phyloP scores from a whole-genome alignment of 345 rosid genomes.

The Hibiscus mutabilis region DNA sequence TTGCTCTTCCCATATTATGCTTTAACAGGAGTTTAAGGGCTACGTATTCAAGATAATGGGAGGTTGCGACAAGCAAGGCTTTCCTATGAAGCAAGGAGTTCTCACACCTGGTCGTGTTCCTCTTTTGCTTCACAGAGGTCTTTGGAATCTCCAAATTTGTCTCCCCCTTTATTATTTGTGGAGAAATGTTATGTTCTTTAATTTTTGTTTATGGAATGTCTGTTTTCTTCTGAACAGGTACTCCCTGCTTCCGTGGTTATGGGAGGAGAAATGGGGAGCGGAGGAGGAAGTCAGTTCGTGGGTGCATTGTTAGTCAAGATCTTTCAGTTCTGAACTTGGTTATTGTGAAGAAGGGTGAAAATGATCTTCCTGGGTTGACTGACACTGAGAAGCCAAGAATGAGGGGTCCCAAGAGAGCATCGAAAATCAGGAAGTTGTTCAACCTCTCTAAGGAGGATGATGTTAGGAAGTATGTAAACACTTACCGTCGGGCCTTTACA shows the following conservation, averaged over 20 bases:
- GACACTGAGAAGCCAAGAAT: slow-evolving; percentile 90
- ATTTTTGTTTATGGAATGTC: background rate
- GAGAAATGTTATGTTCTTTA: background rate
- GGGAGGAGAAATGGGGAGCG: slow-evolving; percentile 83
- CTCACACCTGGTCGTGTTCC: slow-evolving; percentile 80
- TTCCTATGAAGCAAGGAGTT: slow-evolving; percentile 59
- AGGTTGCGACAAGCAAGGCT: slow-evolving; percentile 87
- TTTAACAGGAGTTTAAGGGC: slow-evolving; percentile 65
- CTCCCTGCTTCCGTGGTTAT: slow-evolving; percentile 76
- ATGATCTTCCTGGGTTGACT: slow-evolving; percentile 77
- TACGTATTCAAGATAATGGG: slow-evolving; percentile 84
- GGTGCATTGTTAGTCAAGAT: slow-evolving; percentile 84
- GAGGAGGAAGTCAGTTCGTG: slow-evolving; percentile 82
- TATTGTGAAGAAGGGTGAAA: slow-evolving; percentile 86
- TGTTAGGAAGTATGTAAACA: slow-evolving; percentile 84
- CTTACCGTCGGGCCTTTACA: slow-evolving; percentile 69
- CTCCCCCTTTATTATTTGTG: background rate
- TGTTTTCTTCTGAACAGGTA: slow-evolving; percentile 31
- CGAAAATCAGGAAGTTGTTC: slow-evolving; percentile 79
- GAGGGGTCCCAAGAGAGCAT: slow-evolving; percentile 95
- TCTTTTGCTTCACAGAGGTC: slow-evolving; percentile 74
- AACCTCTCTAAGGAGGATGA: slow-evolving; percentile 88
- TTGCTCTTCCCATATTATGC: background rate
- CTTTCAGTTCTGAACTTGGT: slow-evolving; percentile 81
- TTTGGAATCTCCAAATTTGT: background rate